Evolutionary conservation across 1,284 basidiomycete genomes (phyloP), one percentile per base, ranked within the genome.

Genomic region (Boletus albobrunnescens): DNA sequence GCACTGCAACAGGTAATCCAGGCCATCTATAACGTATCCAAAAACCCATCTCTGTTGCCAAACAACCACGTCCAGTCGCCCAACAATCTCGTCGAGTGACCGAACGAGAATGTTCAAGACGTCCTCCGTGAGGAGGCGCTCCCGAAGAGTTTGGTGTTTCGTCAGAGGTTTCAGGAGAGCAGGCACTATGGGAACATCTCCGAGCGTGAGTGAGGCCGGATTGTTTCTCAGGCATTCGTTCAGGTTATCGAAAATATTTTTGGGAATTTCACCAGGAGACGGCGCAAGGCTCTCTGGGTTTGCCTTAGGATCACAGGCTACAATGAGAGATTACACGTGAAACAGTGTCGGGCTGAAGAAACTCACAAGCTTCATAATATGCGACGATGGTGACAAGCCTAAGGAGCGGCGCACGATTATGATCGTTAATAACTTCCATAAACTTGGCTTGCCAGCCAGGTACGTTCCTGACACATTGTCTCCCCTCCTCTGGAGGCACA

Each of bases 311-410:
- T 43, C 56, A 24, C 8, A 58, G 19, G 47, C 58, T 59, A 22
- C 2, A 16, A 35, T 8, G 2, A 23, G 36, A n/a, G 8, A 12
- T 32, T 32, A 36, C 19, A 20, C 3, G 20, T 2, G 16, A 10
- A 24, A 27, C 1, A n/a, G 4, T 13, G 19, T 17, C n/a, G 0
- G 0, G 3, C 19, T 24, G 22, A 30, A n/a, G n/a, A 22, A 5
- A 38, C 60, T 44, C 20, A 61, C 60, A 53, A 24, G 47, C 57
- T 38, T 64, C 61, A 10, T 56, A 54, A 40, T 55, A 64, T 4
- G 58, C 60, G 2, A 64, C 46, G 6, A 61, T 50, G 9, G 53
- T 41, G 10, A 54, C 50, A 3, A 62, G 56, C 33, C 47, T 53
- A 5, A 61, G 50, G 3, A 66, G 44, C 0, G 47, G 23, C 6